Base-by-base conservation (phyloP, 805 yeast genomes). In the Candida ascalaphidarum region DNA sequence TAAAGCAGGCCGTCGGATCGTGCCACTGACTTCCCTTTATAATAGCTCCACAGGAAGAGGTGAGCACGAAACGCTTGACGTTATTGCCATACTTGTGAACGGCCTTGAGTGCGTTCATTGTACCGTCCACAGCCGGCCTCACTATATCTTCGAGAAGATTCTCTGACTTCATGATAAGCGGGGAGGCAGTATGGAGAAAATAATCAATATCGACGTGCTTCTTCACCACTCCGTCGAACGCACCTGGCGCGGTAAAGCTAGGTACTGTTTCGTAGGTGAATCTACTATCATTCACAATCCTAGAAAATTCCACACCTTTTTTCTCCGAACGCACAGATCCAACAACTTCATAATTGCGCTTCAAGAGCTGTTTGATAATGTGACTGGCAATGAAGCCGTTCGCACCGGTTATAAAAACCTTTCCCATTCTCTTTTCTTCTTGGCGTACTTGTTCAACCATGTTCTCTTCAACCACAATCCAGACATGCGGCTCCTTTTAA, bases 161-260 rank as follows among this genome's bases (percentile, higher is more conserved):
- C 11, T 57, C 48, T 12, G 59, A 50, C 9, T 62, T 58, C 44
- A 62, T 66, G 16, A 61, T 54, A 44, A 68, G 68, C 10, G 82
- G 81, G 9, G 79, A 67, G 3, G 83, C 82, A 8, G 77, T 65
- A 47, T 76, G 83, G 23, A 75, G 39, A 27, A 77, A 74, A 18
- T 65, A 70, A 8, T 56, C 55, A 31, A 74, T 65, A 23, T 74
- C 77, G 19, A 68, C 66, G 34, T 67, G 64, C 14, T 54, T 55
- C 39, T 63, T 47, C 38, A 74, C 57, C 1, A 65, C 62, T 5
- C 46, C 46, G 31, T 65, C 67, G 35, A 69, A 70, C 0, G 74
- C 72, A 10, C 58, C 58, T 11, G 43, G 54, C 8, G 51, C 48
- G 7, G 58, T 58, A 27, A 74, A 61, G 37, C 71, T 79, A 4